These are phyloP conservation scores for Stemphylium beticola DNA, from an alignment of 2,329 filamentous ascomycete genomes.

Conservation along the genomic window DNA sequence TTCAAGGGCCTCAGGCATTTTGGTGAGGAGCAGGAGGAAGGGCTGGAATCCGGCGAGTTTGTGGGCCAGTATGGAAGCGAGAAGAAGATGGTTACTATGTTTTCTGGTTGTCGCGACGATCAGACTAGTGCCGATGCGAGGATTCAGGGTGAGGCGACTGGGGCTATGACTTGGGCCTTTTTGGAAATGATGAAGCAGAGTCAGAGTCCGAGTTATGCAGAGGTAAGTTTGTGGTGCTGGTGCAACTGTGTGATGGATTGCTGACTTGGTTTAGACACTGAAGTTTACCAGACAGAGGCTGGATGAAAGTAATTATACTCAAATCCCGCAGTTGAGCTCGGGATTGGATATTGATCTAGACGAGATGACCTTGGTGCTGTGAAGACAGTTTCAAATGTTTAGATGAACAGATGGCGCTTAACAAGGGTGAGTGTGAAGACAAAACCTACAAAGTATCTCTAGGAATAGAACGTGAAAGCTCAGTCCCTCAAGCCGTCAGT, in stretches of 20 bases:
- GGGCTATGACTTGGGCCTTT: conserved; percentile 58
- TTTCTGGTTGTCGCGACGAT: conserved; percentile 58
- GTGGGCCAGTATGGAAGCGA: conserved; percentile 55
- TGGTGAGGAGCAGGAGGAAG: conserved; percentile 55
- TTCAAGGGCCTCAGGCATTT: conserved; percentile 60
- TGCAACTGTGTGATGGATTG: background rate
- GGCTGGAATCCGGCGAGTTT: conserved; percentile 45
- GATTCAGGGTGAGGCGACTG: conserved; percentile 53
- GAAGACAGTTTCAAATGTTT: background rate
- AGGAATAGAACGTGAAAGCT: too few species aligned
- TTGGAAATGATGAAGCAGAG: conserved; percentile 52
- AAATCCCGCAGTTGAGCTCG: conserved; percentile 54
- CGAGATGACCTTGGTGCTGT: conserved; percentile 37
- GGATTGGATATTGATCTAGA: conserved; percentile 53
- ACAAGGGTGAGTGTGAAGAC: too few species aligned
- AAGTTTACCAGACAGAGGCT: conserved; percentile 50
- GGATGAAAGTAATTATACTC: conserved; percentile 50
- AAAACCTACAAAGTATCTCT: too few species aligned
- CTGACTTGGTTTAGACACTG: conserved; percentile 35
- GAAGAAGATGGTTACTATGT: conserved; percentile 59
- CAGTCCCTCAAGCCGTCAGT: too few species aligned
- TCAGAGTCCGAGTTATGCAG: conserved; percentile 48
- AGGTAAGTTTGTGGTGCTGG: conserved; percentile 34
- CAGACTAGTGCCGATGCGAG: conserved; percentile 58
- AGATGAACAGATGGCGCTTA: background rate